A percentile compares a stretch with the other conserved stretches of the same genome.
Evolutionary conservation across 139 green algal genomes (phyloP).

Genomic region (Coelastrella sp.): DNA sequence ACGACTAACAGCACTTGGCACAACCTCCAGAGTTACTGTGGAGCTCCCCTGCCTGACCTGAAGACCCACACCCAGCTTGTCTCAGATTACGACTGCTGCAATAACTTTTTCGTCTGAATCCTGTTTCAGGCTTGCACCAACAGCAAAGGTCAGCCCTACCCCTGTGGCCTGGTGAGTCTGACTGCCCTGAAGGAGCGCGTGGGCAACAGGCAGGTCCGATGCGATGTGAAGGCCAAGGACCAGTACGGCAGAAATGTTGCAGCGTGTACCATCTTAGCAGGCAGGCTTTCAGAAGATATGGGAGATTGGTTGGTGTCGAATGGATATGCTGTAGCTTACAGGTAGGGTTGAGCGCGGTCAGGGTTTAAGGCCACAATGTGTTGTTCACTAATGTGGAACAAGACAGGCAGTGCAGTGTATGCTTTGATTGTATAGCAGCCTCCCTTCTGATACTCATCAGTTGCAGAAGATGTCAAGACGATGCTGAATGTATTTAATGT

Average conservation of each 20-base stretch:
- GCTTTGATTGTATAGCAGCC: not conserved
- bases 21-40: too few species aligned
- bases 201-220: slow-evolving; percentile 59
- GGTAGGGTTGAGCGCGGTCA: slow-evolving; percentile 34
- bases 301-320: slow-evolving; percentile 79
- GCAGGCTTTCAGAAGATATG: slow-evolving; percentile 62
- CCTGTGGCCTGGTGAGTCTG: slow-evolving; percentile 54
- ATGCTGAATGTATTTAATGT: too few species aligned
- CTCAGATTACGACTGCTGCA: not conserved
- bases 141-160: slow-evolving; percentile 45
- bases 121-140: slow-evolving; percentile 71
- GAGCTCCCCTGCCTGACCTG: too few species aligned
- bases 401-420: not conserved
- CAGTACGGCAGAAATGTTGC: slow-evolving; percentile 78
- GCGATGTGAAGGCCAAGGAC: slow-evolving; percentile 59
- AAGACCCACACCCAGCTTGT: not conserved
- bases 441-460: not conserved
- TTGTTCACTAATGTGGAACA: too few species aligned
- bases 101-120: not conserved
- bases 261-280: slow-evolving; percentile 57
- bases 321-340: slow-evolving; percentile 84
- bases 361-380: too few species aligned
- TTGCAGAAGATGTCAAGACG: not conserved
- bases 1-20: too few species aligned
- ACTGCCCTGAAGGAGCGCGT: slow-evolving; percentile 67